Evolutionary conservation across 2,329 filamentous ascomycete genomes (phyloP).

Genomic region (Verticillium nubilum): DNA sequence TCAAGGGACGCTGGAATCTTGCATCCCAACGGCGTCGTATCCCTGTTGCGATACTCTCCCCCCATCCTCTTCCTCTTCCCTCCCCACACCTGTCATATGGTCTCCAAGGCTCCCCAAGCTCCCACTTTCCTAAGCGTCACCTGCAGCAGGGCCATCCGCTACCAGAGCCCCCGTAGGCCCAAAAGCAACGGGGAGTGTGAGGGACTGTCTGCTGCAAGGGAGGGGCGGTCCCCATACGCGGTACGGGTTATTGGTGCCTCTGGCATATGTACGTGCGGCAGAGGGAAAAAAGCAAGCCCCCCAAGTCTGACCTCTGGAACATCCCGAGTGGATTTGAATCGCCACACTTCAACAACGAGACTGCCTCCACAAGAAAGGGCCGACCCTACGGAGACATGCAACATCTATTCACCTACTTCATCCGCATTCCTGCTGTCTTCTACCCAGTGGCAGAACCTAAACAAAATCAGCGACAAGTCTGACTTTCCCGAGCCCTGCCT

Average conservation of each 20-base stretch:
- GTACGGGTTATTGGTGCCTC: constrained; percentile 12
- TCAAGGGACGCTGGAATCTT: constrained; percentile 13
- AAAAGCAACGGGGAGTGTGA: constrained; percentile 14
- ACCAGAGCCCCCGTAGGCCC: constrained; percentile 5
- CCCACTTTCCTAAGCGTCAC: constrained; percentile 7
- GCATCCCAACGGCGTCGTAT: constrained; percentile 12
- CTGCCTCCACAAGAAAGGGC: constrained; percentile 7
- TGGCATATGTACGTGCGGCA: constrained; percentile 12
- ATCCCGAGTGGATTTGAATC: not conserved
- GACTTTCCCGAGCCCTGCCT: constrained; percentile 12
- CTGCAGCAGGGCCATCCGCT: constrained; percentile 4
- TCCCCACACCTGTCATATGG: constrained; percentile 14
- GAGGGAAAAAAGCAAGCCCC: constrained; percentile 11
- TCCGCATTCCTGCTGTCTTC: constrained; percentile 1
- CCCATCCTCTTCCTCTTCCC: constrained; percentile 3
- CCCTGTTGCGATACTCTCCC: constrained; percentile 7
- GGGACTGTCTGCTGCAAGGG: constrained; percentile 11
- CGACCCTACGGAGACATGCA: constrained; percentile 13
- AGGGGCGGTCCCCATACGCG: constrained; percentile 6
- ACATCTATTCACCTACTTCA: constrained; percentile 11
- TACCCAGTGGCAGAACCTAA: constrained; percentile 11
- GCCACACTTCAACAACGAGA: not conserved
- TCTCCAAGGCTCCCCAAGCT: constrained; percentile 4
- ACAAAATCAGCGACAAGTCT: constrained; percentile 16
- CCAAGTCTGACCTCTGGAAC: constrained; percentile 4